These are phyloP conservation scores for Cerrena zonata DNA, from an alignment of 1,284 basidiomycete species.

Conservation along the genomic window DNA sequence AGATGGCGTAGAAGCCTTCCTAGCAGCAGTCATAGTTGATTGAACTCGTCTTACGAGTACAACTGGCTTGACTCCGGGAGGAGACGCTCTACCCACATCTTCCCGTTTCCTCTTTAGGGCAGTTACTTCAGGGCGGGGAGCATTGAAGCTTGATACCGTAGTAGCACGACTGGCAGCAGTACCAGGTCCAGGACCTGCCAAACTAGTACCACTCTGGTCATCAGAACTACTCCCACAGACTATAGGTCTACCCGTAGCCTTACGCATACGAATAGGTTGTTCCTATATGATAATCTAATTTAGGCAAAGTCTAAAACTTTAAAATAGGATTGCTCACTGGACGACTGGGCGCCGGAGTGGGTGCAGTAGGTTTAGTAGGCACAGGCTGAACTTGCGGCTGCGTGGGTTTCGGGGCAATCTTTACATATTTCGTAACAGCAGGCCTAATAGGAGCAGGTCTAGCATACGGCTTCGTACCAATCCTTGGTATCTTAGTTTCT, in stretches of 20 bases:
- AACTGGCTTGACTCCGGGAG: constrained; percentile 22
- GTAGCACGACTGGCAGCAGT: constrained; percentile 11
- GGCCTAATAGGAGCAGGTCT: constrained; percentile 29
- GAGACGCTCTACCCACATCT: constrained; percentile 14
- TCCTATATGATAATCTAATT: not conserved
- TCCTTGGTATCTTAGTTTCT: constrained; percentile 64
- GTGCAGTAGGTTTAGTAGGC: not conserved
- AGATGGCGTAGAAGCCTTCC: constrained; percentile 4
- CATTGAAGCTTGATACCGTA: constrained; percentile 6
- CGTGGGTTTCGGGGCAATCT: not conserved
- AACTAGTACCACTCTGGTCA: constrained; percentile 11
- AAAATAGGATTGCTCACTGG: not conserved
- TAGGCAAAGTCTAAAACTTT: not conserved
- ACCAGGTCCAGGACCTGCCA: constrained; percentile 13
- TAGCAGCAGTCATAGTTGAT: constrained; percentile 15
- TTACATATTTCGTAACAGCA: not conserved
- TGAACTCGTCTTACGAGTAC: constrained; percentile 23
- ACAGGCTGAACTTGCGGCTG: not conserved
- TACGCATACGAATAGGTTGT: constrained; percentile 5
- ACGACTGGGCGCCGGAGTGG: not conserved
- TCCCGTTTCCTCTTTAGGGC: constrained; percentile 40
- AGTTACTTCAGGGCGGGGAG: constrained; percentile 1
- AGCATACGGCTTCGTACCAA: constrained; percentile 60
- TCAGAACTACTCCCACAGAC: constrained; percentile 26
- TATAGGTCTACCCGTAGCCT: constrained; percentile 5